Evolutionary conservation across 208 protist genomes (phyloP).

Genomic region (Leishmania arabica): DNA sequence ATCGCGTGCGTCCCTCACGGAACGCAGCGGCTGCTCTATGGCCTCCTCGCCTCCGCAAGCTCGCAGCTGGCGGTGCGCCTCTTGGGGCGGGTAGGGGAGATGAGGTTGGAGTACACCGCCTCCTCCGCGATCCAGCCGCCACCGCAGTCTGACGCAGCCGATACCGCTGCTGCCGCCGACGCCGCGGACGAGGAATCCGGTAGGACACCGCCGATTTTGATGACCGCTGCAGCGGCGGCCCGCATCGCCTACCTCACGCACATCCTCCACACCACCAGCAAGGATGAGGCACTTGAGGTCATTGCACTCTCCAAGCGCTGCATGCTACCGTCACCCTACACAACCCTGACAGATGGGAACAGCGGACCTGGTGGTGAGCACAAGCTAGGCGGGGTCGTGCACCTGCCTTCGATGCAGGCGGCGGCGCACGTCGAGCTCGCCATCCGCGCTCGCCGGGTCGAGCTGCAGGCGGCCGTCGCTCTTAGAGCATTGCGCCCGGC

Average conservation of each 20-base stretch:
- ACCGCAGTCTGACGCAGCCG: not conserved
- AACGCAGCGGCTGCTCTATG: slow-evolving; percentile 30
- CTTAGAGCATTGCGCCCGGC: not conserved
- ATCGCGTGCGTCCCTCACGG: slow-evolving; percentile 39
- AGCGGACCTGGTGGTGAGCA: slow-evolving; percentile 3
- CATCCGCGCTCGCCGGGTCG: slow-evolving; percentile 22
- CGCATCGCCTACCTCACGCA: slow-evolving; percentile 48
- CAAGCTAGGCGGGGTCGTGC: slow-evolving; percentile 35
- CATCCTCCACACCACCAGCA: slow-evolving; percentile 14
- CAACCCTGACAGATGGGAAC: slow-evolving; percentile 39
- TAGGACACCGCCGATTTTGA: slow-evolving; percentile 29
- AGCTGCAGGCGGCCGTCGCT: slow-evolving; percentile 9
- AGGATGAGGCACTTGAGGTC: slow-evolving; percentile 49
- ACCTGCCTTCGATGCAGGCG: slow-evolving; percentile 34
- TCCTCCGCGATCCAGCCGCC: slow-evolving; percentile 14
- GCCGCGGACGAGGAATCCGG: not conserved
- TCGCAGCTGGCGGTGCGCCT: slow-evolving; percentile 37
- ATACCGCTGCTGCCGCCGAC: slow-evolving; percentile 6
- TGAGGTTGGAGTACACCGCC: slow-evolving; percentile 62
- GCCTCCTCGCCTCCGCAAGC: slow-evolving; percentile 10
- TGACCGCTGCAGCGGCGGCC: slow-evolving; percentile 46
- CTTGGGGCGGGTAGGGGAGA: slow-evolving; percentile 48
- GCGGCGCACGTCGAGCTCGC: slow-evolving; percentile 7
- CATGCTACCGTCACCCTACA: slow-evolving; percentile 59
- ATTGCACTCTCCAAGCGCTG: slow-evolving; percentile 39